These are phyloP conservation scores for Rhodamnia rubescens DNA, from an alignment of 345 rosid genomes.

Conservation along the genomic window DNA sequence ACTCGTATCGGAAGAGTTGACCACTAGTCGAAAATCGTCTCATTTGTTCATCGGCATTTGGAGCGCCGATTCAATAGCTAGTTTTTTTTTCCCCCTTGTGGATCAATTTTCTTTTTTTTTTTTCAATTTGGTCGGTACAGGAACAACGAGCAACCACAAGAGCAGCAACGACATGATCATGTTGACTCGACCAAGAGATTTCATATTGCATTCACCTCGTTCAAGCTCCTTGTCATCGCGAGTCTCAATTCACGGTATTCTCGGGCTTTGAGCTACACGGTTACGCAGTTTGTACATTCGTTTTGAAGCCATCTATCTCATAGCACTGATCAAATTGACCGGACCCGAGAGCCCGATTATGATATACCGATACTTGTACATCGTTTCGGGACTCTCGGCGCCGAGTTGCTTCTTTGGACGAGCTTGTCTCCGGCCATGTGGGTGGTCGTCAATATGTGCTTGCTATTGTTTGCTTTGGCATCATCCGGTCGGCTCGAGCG, in stretches of 20 bases:
- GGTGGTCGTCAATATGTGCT: not conserved
- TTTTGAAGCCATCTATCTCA: not conserved
- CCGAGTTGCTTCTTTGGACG: not conserved
- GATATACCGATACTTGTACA: not conserved
- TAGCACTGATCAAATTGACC: accelerated
- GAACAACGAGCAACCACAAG: not conserved
- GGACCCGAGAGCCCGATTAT: accelerated
- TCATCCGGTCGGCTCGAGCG: accelerated
- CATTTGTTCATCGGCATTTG: no score
- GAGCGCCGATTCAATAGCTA: no score
- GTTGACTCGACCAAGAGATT: not conserved
- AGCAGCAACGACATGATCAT: no score
- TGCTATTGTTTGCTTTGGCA: not conserved
- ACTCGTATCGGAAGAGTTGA: no score
- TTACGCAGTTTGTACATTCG: not conserved
- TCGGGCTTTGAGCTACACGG: accelerated
- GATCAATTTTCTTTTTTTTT: no score
- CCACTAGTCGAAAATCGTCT: no score
- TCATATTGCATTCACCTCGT: not conserved
- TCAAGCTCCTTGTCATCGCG: not conserved
- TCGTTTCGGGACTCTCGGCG: not conserved
- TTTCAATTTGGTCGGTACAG: no score
- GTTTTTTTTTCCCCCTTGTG: no score
- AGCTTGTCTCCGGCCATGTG: not conserved
- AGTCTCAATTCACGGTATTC: accelerated